phyloP scores from a whole-genome alignment of 2,329 filamentous ascomycete genomes.

The Apiospora marii region DNA sequence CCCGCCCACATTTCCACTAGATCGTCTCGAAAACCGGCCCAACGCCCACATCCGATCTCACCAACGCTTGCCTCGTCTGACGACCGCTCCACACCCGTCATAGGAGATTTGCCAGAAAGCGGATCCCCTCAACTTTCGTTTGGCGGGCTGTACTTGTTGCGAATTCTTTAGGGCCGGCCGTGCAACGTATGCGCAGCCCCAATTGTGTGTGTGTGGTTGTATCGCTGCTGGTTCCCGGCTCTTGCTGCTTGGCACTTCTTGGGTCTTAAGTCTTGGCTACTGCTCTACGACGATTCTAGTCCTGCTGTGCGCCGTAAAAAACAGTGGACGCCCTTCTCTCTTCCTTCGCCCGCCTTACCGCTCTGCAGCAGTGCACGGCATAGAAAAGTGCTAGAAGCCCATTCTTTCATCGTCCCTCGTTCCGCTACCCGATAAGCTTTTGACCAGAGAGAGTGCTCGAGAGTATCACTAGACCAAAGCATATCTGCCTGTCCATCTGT shows the following conservation, averaged over 20 bases:
- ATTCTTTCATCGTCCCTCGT: constrained; percentile 13
- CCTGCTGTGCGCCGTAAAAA: constrained; percentile 17
- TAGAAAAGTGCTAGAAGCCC: constrained; percentile 25
- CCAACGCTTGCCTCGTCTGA: constrained; percentile 21
- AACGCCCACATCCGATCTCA: constrained; percentile 17
- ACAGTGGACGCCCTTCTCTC: neutral
- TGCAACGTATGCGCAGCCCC: constrained; percentile 20
- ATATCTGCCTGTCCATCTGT: constrained; percentile 19
- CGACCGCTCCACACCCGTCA: constrained; percentile 23
- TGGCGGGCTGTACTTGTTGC: constrained; percentile 10
- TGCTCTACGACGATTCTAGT: constrained; percentile 5
- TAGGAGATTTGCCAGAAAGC: constrained; percentile 20
- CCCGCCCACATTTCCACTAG: constrained; percentile 19
- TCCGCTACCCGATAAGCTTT: constrained; percentile 24
- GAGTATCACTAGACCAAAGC: constrained; percentile 24
- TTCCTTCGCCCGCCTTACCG: neutral
- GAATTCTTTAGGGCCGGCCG: constrained; percentile 16
- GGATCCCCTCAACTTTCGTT: constrained; percentile 17
- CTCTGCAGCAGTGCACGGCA: constrained; percentile 19
- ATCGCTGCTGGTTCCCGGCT: constrained; percentile 15
- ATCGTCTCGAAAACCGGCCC: constrained; percentile 20
- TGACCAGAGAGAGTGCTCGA: constrained; percentile 18
- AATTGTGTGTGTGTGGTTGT: constrained; percentile 18
- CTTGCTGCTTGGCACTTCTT: neutral
- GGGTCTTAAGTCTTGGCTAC: neutral